phyloP scores from a whole-genome alignment of 2,329 filamentous ascomycete species.

The Diaporthe helianthi region DNA sequence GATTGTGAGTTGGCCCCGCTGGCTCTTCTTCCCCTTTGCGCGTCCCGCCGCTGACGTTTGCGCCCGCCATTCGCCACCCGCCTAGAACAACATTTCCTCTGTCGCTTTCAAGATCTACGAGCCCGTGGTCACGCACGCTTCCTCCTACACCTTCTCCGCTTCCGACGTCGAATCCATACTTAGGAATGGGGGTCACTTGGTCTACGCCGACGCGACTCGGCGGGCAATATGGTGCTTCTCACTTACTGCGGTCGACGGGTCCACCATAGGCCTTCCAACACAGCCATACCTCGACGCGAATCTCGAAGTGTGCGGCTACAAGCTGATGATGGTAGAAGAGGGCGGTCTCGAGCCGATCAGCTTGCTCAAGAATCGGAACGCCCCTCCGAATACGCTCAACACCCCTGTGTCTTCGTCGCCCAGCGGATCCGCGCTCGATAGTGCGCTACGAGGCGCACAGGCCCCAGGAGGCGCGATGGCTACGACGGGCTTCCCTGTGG shows the following conservation, averaged over 20 bases:
- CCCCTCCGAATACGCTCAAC: constrained; percentile 49
- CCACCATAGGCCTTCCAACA: constrained; percentile 36
- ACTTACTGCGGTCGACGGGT: constrained; percentile 52
- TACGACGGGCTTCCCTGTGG: constrained; percentile 28
- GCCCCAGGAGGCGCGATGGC: constrained; percentile 34
- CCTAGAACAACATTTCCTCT: constrained; percentile 63
- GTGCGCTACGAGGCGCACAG: constrained; percentile 42
- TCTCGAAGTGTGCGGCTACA: constrained; percentile 53
- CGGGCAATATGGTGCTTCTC: constrained; percentile 64
- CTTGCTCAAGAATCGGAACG: constrained; percentile 53
- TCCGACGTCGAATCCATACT: constrained; percentile 60
- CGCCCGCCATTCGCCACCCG: background rate
- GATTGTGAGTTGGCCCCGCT: constrained; percentile 53
- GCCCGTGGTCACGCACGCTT: constrained; percentile 51
- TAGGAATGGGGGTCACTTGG: constrained; percentile 60
- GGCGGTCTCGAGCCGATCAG: constrained; percentile 57
- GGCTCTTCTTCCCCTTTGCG: background rate
- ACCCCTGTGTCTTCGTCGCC: constrained; percentile 57
- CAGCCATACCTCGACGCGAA: constrained; percentile 45
- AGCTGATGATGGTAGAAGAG: constrained; percentile 55
- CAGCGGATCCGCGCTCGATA: constrained; percentile 49
- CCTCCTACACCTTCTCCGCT: constrained; percentile 53
- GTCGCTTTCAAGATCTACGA: constrained; percentile 64
- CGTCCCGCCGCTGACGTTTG: constrained; percentile 33
- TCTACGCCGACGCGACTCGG: constrained; percentile 58